phyloP scores from a whole-genome alignment of 495 filamentous ascomycete species.

The Jackrogersella multiformis region DNA sequence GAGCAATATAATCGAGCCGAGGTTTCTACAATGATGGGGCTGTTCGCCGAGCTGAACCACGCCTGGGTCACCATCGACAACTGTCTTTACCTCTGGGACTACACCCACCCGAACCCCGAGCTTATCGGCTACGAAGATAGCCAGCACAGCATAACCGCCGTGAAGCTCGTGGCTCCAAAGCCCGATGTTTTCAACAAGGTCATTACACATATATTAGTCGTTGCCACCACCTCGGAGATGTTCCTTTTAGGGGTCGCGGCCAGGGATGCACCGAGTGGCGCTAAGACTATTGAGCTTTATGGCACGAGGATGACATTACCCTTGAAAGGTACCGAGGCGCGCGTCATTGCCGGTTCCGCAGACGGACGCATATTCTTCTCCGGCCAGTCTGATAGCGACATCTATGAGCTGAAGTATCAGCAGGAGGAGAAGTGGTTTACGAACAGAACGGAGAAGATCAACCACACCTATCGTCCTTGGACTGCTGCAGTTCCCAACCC shows the following conservation, averaged over 20 bases:
- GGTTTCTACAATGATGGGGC: constrained; percentile 85
- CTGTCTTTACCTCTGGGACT: constrained; percentile 97
- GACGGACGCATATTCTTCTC: constrained; percentile 92
- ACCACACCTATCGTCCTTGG: constrained; percentile 83
- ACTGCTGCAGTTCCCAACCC: constrained; percentile 71
- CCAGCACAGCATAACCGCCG: constrained; percentile 81
- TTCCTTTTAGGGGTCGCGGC: constrained; percentile 81
- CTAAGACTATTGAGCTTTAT: constrained; percentile 76
- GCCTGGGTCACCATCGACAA: constrained; percentile 97
- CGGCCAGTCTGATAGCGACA: constrained; percentile 79
- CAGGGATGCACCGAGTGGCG: constrained; percentile 65
- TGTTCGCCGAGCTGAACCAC: constrained; percentile 92
- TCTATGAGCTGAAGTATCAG: constrained; percentile 94
- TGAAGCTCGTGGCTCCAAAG: constrained; percentile 81
- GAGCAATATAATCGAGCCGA: constrained; percentile 87
- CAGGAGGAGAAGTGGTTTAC: constrained; percentile 97
- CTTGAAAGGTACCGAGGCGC: constrained; percentile 73
- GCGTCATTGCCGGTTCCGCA: constrained; percentile 78
- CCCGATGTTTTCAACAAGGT: constrained; percentile 83
- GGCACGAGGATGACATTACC: constrained; percentile 82
- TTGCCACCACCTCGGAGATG: constrained; percentile 85
- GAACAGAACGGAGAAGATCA: constrained; percentile 79
- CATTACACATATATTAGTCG: constrained; percentile 86
- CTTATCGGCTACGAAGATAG: constrained; percentile 94
- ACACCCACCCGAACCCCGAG: constrained; percentile 84